These are phyloP conservation scores for Pseudotulostoma volvatum DNA, from an alignment of 495 filamentous ascomycete genomes.

Conservation along the genomic window DNA sequence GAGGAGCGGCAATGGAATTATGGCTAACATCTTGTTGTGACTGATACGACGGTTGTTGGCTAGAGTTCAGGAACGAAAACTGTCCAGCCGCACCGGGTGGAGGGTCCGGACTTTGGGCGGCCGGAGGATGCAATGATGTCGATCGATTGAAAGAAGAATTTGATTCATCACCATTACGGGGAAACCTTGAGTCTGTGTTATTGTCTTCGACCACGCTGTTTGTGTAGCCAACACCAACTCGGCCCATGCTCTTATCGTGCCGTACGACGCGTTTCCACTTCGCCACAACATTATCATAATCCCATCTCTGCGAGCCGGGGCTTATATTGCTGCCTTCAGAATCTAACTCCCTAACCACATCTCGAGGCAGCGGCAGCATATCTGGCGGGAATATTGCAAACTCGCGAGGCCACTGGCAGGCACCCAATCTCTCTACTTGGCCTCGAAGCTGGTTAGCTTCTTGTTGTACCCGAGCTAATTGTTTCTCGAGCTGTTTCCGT, in stretches of 20 bases:
- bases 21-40: conserved; percentile 13
- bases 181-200: conserved; percentile 5
- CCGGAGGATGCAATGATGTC: conserved; percentile 13
- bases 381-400: conserved; percentile 49
- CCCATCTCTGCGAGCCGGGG: conserved; percentile 29
- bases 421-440: conserved; percentile 51
- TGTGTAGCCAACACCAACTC: conserved; percentile 19
- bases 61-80: conserved; percentile 13
- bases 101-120: conserved; percentile 18
- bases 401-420: conserved; percentile 54
- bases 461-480: conserved; percentile 45
- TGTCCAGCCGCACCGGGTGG: conserved; percentile 10
- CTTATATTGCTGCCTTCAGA: conserved; percentile 20
- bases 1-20: conserved; percentile 12
- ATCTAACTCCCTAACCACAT: conserved; percentile 28
- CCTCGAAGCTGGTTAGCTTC: conserved; percentile 56
- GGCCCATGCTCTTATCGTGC: conserved; percentile 32
- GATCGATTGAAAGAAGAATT: background rate
- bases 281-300: conserved; percentile 37
- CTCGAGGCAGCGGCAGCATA: conserved; percentile 40
- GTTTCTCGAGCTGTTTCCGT: conserved; percentile 41
- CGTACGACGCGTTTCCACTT: conserved; percentile 42
- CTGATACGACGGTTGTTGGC: conserved; percentile 21
- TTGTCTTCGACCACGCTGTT: conserved; percentile 14
- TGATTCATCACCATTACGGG: background rate